Conservation (phyloP, 345 rosid species). For the Aquilaria sinensis region DNA sequence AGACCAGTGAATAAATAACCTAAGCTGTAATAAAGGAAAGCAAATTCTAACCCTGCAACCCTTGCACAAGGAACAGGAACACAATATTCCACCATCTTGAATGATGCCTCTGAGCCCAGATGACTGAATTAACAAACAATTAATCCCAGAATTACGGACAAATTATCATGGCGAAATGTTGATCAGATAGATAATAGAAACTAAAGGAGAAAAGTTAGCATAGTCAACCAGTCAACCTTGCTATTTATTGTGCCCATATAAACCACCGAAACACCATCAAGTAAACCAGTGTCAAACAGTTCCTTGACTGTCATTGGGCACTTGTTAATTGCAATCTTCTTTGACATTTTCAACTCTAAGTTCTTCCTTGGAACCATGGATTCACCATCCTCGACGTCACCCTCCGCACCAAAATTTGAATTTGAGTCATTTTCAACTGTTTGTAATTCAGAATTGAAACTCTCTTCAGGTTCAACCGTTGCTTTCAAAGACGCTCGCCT, state of each 20-base stretch:
- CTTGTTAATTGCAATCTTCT: slow-evolving; percentile 37
- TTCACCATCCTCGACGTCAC: slow-evolving; percentile 46
- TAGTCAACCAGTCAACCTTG: slow-evolving; percentile 41
- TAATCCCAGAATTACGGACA: slow-evolving; percentile 7
- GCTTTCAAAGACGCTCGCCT: slow-evolving; percentile 24
- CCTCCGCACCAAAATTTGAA: slow-evolving; percentile 37
- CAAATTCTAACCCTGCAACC: slow-evolving; percentile 61
- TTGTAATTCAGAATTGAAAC: slow-evolving; percentile 31
- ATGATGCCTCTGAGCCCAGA: slow-evolving; percentile 90
- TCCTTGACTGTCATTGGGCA: slow-evolving; percentile 83
- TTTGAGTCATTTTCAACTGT: slow-evolving; percentile 23
- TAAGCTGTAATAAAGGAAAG: slow-evolving; percentile 14
- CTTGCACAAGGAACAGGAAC: slow-evolving; percentile 79
- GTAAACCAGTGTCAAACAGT: slow-evolving; percentile 89
- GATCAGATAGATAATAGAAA: too few relatives aligned
- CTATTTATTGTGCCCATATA: slow-evolving; percentile 66
- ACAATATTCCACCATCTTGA: slow-evolving; percentile 84
- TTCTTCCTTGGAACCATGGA: slow-evolving; percentile 37
- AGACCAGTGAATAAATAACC: slow-evolving; percentile 15
- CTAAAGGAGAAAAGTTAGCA: not conserved
- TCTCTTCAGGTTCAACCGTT: slow-evolving; percentile 35
- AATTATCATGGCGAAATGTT: too few relatives aligned
- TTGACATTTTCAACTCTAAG: slow-evolving; percentile 50
- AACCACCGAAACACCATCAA: slow-evolving; percentile 77
- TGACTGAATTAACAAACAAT: slow-evolving; percentile 45